Evolutionary conservation across 106 monocot genomes (phyloP).

Genomic region (Amphibolis antarctica): DNA sequence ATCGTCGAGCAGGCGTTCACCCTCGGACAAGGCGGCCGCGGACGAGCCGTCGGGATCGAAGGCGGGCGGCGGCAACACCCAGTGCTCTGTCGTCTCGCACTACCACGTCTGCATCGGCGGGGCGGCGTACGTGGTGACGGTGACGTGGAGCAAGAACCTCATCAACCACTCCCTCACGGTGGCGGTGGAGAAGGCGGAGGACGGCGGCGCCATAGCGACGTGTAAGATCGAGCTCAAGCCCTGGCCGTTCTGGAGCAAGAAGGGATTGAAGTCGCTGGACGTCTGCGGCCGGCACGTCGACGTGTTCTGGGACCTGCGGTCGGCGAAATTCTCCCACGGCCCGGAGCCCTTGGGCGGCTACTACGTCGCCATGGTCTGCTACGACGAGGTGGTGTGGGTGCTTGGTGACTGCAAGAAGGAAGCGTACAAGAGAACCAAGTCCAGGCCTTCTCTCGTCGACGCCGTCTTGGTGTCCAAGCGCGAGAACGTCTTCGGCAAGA

Average conservation of each 20-base stretch:
- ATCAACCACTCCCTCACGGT: conserved; percentile 70
- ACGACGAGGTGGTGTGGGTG: conserved; percentile 39
- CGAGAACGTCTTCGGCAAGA: conserved; percentile 67
- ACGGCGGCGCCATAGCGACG: conserved; percentile 9
- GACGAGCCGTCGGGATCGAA: conserved; percentile 7
- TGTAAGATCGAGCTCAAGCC: conserved; percentile 82
- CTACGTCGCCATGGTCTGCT: conserved; percentile 56
- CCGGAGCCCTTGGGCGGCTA: conserved; percentile 60
- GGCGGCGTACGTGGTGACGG: conserved; percentile 25
- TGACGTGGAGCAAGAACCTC: conserved; percentile 54
- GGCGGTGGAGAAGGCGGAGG: conserved; percentile 22
- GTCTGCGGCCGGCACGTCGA: conserved; percentile 32
- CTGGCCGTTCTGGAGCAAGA: conserved; percentile 93
- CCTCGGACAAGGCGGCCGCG: conserved; percentile 5
- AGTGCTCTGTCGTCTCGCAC: conserved; percentile 47
- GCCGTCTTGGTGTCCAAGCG: conserved; percentile 35
- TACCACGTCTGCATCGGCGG: conserved; percentile 46
- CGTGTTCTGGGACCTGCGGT: conserved; percentile 81
- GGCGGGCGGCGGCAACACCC: conserved; percentile 23
- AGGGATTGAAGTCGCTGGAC: conserved; percentile 60
- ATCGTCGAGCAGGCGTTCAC: background rate
- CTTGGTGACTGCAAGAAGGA: conserved; percentile 48
- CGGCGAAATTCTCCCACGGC: conserved; percentile 45
- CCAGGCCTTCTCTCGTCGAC: conserved; percentile 31
- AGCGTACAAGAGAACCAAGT: conserved; percentile 23